Evolutionary conservation across 495 filamentous ascomycete species (phyloP).

Genomic region (Neurospora sp.): DNA sequence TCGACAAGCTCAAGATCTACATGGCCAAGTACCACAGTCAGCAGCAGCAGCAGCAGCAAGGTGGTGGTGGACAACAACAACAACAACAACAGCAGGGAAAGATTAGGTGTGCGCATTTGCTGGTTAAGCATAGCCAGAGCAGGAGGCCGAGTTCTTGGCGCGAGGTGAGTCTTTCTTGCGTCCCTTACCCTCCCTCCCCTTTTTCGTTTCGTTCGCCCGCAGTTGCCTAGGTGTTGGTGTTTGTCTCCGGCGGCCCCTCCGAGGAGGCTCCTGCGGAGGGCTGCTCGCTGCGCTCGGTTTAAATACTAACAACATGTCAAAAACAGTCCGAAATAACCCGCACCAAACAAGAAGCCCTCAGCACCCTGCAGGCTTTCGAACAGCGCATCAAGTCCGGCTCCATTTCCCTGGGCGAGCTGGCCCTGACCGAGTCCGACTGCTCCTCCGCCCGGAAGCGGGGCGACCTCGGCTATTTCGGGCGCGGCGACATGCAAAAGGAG

Average conservation of each 20-base stretch:
- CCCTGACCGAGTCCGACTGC: slow-evolving; percentile 84
- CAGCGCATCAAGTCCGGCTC: slow-evolving; percentile 59
- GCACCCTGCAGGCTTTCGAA: slow-evolving; percentile 65
- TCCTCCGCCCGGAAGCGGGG: slow-evolving; percentile 88
- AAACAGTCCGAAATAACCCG: slow-evolving; percentile 55
- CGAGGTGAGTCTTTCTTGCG: slow-evolving; percentile 36
- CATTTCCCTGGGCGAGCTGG: slow-evolving; percentile 64
- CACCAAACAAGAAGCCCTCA: slow-evolving; percentile 73
- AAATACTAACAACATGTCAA: no score
- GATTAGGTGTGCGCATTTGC: slow-evolving; percentile 81
- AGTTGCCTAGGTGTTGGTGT: not conserved
- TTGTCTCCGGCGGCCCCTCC: not conserved
- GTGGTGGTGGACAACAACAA: not conserved
- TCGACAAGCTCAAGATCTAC: slow-evolving; percentile 81
- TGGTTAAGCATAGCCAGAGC: slow-evolving; percentile 86
- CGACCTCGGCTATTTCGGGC: slow-evolving; percentile 90
- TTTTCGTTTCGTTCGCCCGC: no score
- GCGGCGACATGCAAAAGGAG: slow-evolving; percentile 96
- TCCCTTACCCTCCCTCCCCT: not conserved
- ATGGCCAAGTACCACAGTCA: slow-evolving; percentile 68
- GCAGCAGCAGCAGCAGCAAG: slow-evolving; percentile 24
- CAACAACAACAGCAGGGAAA: slow-evolving; percentile 48
- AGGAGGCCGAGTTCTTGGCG: slow-evolving; percentile 86
- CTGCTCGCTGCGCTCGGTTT: not conserved
- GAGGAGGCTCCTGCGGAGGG: not conserved